Conservation (phyloP, 176 grass and related monocot genomes). For the Eragrostis curvula region DNA sequence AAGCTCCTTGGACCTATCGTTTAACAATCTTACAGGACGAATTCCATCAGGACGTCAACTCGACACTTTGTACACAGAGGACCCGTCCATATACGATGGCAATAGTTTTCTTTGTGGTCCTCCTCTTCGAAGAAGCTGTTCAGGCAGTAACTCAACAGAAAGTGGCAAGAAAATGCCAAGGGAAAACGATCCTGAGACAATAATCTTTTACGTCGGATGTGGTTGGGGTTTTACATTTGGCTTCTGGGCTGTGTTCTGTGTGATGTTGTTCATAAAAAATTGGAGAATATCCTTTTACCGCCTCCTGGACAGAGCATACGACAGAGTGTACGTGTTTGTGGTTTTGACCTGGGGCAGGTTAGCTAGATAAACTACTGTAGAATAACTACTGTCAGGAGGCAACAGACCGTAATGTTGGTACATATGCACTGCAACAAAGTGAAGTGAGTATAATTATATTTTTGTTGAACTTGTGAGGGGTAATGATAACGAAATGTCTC, state of each 20-base stretch:
- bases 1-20: slow-evolving; percentile 39
- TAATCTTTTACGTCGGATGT: background rate
- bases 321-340: background rate
- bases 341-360: background rate
- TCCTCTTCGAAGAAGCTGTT: slow-evolving; percentile 10
- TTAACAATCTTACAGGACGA: slow-evolving; percentile 45
- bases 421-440: no score
- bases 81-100: slow-evolving; percentile 40
- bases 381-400: no score
- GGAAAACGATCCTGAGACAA: background rate
- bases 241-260: slow-evolving; percentile 31
- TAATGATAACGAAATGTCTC: no score
- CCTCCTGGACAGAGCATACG: background rate
- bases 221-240: slow-evolving; percentile 28
- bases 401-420: no score
- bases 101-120: slow-evolving; percentile 37
- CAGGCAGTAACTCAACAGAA: background rate
- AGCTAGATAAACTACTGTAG: no score
- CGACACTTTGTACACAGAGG: slow-evolving; percentile 16
- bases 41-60: slow-evolving; percentile 45
- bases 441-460: no score
- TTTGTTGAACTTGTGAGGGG: no score
- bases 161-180: no score
- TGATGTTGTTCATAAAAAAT: slow-evolving; percentile 17
- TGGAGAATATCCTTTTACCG: slow-evolving; percentile 39